phyloP scores from a whole-genome alignment of 2,329 filamentous ascomycete genomes.

The Plectosphaerella sp. region DNA sequence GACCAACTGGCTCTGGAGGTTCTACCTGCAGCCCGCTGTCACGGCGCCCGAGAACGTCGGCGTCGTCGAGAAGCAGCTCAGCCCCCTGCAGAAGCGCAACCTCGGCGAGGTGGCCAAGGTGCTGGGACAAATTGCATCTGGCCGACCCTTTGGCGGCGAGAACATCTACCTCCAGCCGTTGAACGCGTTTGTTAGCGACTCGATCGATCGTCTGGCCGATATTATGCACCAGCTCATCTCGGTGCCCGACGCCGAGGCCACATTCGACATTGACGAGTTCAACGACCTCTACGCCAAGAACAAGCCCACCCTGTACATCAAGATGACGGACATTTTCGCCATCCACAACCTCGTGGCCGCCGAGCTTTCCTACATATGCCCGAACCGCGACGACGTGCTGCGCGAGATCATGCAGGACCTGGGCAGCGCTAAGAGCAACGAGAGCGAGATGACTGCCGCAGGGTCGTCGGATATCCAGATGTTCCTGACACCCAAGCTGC shows the following conservation, averaged over 20 bases:
- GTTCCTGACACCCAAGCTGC: constrained; percentile 83
- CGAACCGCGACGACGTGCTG: constrained; percentile 77
- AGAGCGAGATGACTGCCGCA: constrained; percentile 84
- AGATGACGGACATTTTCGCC: constrained; percentile 95
- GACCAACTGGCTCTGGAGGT: constrained; percentile 89
- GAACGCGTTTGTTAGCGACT: constrained; percentile 85
- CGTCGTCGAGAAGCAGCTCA: constrained; percentile 83
- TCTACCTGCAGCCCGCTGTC: constrained; percentile 86
- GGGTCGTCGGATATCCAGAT: constrained; percentile 86
- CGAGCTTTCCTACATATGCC: constrained; percentile 74
- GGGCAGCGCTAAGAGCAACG: constrained; percentile 93
- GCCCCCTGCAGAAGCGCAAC: constrained; percentile 90
- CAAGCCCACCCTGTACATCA: constrained; percentile 98
- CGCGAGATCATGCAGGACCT: constrained; percentile 91
- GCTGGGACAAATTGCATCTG: constrained; percentile 81
- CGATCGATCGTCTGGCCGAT: constrained; percentile 71
- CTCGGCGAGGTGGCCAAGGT: constrained; percentile 88
- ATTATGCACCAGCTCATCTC: constrained; percentile 76
- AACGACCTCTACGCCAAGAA: constrained; percentile 96
- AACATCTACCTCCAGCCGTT: constrained; percentile 94
- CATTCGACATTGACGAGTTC: constrained; percentile 98
- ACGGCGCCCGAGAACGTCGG: constrained; percentile 89
- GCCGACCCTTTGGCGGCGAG: constrained; percentile 85
- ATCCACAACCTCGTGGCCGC: constrained; percentile 84
- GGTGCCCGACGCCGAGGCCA: constrained; percentile 80